Conservation (phyloP, 495 filamentous ascomycete genomes). For the Hyaloscypha variabilis region DNA sequence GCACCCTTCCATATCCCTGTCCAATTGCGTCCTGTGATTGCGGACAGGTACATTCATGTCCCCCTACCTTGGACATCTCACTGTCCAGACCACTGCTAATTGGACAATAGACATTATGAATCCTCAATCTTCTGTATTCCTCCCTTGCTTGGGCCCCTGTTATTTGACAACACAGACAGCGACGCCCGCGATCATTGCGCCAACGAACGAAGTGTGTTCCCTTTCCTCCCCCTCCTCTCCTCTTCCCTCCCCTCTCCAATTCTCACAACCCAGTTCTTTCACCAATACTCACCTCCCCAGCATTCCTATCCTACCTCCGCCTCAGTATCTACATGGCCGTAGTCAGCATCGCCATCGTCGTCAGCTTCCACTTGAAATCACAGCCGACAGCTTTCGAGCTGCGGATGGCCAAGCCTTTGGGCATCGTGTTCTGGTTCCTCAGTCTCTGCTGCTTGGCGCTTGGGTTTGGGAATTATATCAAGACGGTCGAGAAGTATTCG, state of each 20-base stretch:
- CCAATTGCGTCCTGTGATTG: conserved; percentile 5
- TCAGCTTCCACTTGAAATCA: conserved; percentile 88
- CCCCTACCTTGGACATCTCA: background rate
- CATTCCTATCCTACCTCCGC: conserved; percentile 93
- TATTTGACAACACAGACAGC: conserved; percentile 86
- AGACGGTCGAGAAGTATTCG: conserved; percentile 83
- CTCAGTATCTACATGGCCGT: conserved; percentile 89
- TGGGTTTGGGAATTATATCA: conserved; percentile 85
- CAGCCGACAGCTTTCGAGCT: conserved; percentile 70
- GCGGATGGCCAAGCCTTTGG: conserved; percentile 79
- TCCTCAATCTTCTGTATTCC: conserved; percentile 62
- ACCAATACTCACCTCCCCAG: conserved; percentile 34
- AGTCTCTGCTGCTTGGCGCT: conserved; percentile 72
- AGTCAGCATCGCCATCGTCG: conserved; percentile 84
- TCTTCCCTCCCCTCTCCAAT: background rate
- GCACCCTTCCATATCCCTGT: conserved; percentile 14
- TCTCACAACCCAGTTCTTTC: too few species aligned
- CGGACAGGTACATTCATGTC: conserved; percentile 15
- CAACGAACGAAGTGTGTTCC: conserved; percentile 68
- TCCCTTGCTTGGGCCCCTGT: conserved; percentile 73
- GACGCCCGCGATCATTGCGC: conserved; percentile 88
- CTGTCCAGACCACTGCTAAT: background rate
- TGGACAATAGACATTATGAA: conserved; percentile 1
- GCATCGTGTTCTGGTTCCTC: conserved; percentile 85
- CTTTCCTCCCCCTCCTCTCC: background rate